Evolutionary conservation across 257 asterid genomes (phyloP).

Genomic region (Solanum gandarillasii): DNA sequence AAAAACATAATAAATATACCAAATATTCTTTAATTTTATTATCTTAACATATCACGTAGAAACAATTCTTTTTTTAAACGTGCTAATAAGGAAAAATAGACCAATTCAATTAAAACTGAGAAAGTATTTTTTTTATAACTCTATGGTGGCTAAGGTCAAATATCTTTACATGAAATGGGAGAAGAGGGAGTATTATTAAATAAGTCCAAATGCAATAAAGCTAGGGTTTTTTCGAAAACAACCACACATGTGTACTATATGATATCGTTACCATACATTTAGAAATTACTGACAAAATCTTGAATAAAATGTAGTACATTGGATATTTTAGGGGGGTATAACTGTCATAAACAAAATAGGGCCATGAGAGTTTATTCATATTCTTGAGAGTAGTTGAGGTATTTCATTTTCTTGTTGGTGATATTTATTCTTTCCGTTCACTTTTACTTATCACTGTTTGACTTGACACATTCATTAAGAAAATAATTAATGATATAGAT

Average conservation of each 20-base stretch:
- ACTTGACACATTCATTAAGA: no score
- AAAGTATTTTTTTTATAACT: no score
- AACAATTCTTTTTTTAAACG: neutral
- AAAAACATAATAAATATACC: no score
- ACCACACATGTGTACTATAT: neutral
- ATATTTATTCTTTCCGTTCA: neutral
- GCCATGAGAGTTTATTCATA: neutral
- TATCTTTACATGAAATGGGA: neutral
- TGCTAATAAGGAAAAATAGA: neutral
- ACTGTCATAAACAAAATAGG: neutral
- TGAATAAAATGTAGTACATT: neutral
- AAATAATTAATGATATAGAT: no score
- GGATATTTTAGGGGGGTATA: neutral
- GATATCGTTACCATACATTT: neutral
- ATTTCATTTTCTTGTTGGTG: neutral
- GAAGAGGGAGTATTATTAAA: neutral
- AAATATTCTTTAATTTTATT: no score
- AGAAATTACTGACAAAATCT: neutral
- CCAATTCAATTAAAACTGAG: neutral
- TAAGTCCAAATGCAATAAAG: neutral
- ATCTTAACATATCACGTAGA: neutral
- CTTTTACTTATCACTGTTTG: rapidly evolving
- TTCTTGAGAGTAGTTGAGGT: neutral
- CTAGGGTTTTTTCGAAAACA: neutral
- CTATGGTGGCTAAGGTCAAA: neutral